These are phyloP conservation scores for Trypanosoma scelopori DNA, from an alignment of 208 protist genomes.

Conservation along the genomic window DNA sequence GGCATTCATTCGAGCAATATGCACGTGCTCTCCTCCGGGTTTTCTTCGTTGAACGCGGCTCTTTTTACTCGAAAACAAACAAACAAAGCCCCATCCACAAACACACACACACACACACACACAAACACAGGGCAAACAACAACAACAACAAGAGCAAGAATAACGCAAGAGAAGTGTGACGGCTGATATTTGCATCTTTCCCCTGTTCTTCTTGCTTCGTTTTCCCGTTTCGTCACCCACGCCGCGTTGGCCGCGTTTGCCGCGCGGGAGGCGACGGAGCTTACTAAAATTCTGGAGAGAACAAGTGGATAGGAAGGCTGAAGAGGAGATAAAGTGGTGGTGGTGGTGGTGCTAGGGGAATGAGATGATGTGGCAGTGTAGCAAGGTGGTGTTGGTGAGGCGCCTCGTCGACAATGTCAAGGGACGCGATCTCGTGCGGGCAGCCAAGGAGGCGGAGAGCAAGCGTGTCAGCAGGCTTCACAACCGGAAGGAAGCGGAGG, in stretches of 20 bases:
- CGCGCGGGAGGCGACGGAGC: not conserved
- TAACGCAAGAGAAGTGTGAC: too few species aligned
- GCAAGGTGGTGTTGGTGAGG: not conserved
- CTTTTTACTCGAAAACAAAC: too few species aligned
- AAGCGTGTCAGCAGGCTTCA: slow-evolving; percentile 6
- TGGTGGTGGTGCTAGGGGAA: too few species aligned
- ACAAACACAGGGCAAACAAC: too few species aligned
- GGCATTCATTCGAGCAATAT: too few species aligned
- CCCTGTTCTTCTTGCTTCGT: not conserved
- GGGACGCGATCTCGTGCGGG: slow-evolving; percentile 16
- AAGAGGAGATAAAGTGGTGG: not conserved
- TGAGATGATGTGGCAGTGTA: not conserved
- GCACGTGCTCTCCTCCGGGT: too few species aligned
- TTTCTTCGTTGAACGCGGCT: too few species aligned
- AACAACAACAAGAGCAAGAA: too few species aligned
- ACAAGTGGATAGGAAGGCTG: too few species aligned
- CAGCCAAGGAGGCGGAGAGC: slow-evolving; percentile 17
- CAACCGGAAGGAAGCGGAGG: not conserved
- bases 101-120: too few species aligned
- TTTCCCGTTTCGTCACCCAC: not conserved
- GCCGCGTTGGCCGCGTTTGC: not conserved
- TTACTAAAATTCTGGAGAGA: too few species aligned
- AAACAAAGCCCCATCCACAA: too few species aligned
- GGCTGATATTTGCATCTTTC: not conserved
- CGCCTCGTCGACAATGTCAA: not conserved